A percentile compares a stretch with the other conserved stretches of the same genome.
Conservation (phyloP, 192 early-diverging fungal genomes). For the Endogone sp. region DNA sequence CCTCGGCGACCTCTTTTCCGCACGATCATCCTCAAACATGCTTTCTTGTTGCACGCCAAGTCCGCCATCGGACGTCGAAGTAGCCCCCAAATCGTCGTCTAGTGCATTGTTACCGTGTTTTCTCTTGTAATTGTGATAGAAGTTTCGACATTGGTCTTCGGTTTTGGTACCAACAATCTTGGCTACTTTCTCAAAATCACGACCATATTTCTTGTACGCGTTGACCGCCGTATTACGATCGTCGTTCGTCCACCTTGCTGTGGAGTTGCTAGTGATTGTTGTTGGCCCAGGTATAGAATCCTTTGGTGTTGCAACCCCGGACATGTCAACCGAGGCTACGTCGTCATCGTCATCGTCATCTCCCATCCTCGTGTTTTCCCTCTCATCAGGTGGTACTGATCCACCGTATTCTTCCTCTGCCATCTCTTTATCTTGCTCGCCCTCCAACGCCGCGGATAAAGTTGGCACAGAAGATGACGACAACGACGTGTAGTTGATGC, state of each 20-base stretch:
- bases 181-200: constrained; percentile 71
- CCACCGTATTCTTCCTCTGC: not conserved
- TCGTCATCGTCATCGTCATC: constrained; percentile 17
- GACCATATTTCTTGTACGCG: constrained; percentile 60
- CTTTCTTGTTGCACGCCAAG: not conserved
- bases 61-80: not conserved
- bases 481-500: not conserved
- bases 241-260: constrained; percentile 48
- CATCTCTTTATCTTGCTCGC: not conserved
- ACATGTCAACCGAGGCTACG: constrained; percentile 8
- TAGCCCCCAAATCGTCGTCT: constrained; percentile 27
- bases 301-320: not conserved
- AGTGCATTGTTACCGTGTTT: constrained; percentile 55
- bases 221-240: constrained; percentile 60
- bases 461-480: not conserved
- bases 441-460: not conserved
- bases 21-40: not conserved
- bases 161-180: constrained; percentile 72
- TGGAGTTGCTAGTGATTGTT: constrained; percentile 12
- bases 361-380: constrained; percentile 7
- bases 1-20: not conserved
- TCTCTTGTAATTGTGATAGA: constrained; percentile 72
- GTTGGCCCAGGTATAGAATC: constrained; percentile 3
- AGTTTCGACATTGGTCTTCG: constrained; percentile 72
- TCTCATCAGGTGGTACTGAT: not conserved